These are phyloP conservation scores for Ustilago loliicola DNA, from an alignment of 1,284 basidiomycete species.

Conservation along the genomic window DNA sequence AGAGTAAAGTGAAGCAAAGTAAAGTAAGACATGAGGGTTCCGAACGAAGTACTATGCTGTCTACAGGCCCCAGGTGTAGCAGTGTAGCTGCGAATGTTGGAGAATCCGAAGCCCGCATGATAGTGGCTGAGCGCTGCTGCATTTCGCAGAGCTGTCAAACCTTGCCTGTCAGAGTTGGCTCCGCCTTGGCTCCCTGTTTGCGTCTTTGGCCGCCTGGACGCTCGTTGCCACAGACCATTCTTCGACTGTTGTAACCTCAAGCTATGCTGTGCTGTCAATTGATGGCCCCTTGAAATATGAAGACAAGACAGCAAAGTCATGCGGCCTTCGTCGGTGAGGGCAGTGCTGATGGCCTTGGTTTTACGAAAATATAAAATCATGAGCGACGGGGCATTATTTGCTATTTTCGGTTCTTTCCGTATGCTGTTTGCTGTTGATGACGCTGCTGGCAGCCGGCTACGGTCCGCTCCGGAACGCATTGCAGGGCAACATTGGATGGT, in stretches of 20 bases:
- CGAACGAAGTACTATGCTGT: too few species aligned
- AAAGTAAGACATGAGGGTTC: background rate
- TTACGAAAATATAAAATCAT: background rate
- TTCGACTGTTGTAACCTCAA: background rate
- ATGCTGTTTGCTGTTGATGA: too few species aligned
- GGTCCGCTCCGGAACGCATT: too few species aligned
- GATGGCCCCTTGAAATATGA: background rate
- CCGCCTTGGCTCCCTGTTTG: background rate
- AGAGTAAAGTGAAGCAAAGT: too few species aligned
- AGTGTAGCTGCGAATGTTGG: background rate
- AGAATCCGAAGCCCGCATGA: background rate
- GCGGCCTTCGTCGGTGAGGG: conserved; percentile 1
- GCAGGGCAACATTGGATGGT: too few species aligned
- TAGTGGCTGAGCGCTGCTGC: background rate
- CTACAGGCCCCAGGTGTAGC: background rate
- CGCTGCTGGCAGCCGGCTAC: background rate
- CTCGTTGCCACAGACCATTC: background rate
- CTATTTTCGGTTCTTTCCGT: background rate
- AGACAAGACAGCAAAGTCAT: background rate
- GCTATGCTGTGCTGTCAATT: background rate
- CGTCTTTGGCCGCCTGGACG: background rate
- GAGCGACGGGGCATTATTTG: background rate
- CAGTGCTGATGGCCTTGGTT: background rate
- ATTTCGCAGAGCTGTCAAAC: background rate
- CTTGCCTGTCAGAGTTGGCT: background rate